These are phyloP conservation scores for Cryptococcus maquisensis DNA, from an alignment of 1,284 basidiomycete genomes.

Conservation along the genomic window DNA sequence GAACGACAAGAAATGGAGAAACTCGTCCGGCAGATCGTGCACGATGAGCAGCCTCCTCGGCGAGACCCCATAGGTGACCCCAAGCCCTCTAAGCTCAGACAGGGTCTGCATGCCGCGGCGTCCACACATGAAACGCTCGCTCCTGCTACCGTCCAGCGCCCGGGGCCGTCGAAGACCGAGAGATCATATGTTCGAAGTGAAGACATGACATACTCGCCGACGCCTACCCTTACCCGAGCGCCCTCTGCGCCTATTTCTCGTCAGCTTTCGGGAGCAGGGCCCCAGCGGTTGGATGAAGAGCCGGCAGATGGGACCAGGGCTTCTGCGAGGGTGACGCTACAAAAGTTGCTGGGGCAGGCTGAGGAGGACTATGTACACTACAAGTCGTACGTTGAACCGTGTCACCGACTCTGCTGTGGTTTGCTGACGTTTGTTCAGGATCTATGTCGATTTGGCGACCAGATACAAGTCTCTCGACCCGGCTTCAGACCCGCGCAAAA, in stretches of 20 bases:
- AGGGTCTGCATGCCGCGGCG: constrained; percentile 37
- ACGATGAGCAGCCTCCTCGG: constrained; percentile 5
- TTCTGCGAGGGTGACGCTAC: constrained; percentile 28
- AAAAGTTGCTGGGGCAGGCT: constrained; percentile 69
- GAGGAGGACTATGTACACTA: constrained; percentile 88
- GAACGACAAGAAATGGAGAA: constrained; percentile 31
- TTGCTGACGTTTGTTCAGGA: constrained; percentile 52
- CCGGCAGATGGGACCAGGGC: too few species aligned
- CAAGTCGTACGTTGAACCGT: constrained; percentile 60
- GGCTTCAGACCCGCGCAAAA: constrained; percentile 67
- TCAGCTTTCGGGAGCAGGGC: too few species aligned
- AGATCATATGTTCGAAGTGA: background rate
- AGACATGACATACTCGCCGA: background rate
- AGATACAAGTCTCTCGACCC: constrained; percentile 85
- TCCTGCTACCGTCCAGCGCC: constrained; percentile 18
- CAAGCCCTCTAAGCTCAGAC: constrained; percentile 31
- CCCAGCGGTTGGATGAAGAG: too few species aligned
- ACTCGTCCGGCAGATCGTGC: constrained; percentile 24
- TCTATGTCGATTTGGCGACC: constrained; percentile 80
- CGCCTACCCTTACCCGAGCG: background rate
- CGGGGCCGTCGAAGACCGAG: background rate
- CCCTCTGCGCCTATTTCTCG: background rate
- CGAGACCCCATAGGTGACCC: background rate
- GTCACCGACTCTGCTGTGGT: background rate
- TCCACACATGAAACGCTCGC: constrained; percentile 16